These are phyloP conservation scores for Saccharomyces cerevisiae DNA, from an alignment of 805 yeast genomes.

Conservation along the genomic window DNA sequence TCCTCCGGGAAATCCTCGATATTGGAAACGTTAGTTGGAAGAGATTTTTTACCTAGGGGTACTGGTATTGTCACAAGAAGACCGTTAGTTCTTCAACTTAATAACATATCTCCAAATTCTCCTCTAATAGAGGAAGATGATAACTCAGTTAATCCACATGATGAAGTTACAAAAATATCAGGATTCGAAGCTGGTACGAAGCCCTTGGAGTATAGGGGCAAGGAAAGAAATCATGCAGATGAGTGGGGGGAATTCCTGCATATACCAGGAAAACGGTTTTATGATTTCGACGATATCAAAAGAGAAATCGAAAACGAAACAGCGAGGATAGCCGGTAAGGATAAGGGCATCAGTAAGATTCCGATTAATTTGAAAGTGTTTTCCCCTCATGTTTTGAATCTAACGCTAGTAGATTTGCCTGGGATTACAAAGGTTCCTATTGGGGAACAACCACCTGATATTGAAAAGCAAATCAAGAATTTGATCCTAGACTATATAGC, in stretches of 20 bases:
- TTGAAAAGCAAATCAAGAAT: constrained; percentile 87
- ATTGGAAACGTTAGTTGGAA: constrained; percentile 90
- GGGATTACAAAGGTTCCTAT: constrained; percentile 98
- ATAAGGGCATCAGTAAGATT: constrained; percentile 78
- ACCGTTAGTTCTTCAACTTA: constrained; percentile 83
- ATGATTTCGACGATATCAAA: constrained; percentile 81
- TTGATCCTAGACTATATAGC: constrained; percentile 89
- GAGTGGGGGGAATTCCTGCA: constrained; percentile 99
- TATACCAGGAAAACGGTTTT: constrained; percentile 78
- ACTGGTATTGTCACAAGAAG: constrained; percentile 96
- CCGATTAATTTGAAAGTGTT: constrained; percentile 90
- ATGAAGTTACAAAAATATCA: constrained; percentile 1
- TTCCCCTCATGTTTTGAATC: constrained; percentile 88
- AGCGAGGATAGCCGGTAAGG: constrained; percentile 62
- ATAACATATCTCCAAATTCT: constrained; percentile 42
- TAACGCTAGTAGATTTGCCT: constrained; percentile 92
- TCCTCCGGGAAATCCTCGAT: constrained; percentile 94
- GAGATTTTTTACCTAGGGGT: constrained; percentile 91
- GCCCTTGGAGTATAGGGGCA: constrained; percentile 10
- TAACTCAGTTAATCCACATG: constrained; percentile 1
- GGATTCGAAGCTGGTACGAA: constrained; percentile 16
- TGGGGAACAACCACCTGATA: constrained; percentile 97
- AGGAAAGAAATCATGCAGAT: constrained; percentile 23
- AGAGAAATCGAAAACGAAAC: constrained; percentile 87
- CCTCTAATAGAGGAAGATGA: constrained; percentile 15